A percentile compares a stretch with the other conserved stretches of the same genome.
Evolutionary conservation across 257 asterid species (phyloP).

Genomic region (Primulina eburnea): DNA sequence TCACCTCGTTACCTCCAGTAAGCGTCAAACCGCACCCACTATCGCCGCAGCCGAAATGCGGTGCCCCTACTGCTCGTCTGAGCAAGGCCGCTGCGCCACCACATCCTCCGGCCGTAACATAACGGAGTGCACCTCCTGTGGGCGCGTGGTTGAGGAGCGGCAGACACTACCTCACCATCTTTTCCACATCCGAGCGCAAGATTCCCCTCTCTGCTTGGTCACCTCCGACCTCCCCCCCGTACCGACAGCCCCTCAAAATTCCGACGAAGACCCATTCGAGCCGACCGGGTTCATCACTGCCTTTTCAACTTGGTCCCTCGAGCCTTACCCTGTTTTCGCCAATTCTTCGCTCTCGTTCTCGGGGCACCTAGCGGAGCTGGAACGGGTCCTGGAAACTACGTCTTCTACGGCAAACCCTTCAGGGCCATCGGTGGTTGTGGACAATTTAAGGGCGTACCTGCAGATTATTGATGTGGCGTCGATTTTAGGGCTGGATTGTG

Average conservation of each 20-base stretch:
- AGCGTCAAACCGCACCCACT: constrained; percentile 11
- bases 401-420: constrained; percentile 48
- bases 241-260: constrained; percentile 33
- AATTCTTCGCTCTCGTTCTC: constrained; percentile 75
- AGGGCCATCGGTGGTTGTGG: constrained; percentile 81
- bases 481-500: constrained; percentile 71
- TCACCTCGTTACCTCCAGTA: no score
- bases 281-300: constrained; percentile 90
- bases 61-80: constrained; percentile 89
- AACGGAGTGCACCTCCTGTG: constrained; percentile 84
- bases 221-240: constrained; percentile 89
- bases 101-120: constrained; percentile 60
- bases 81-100: constrained; percentile 77
- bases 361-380: constrained; percentile 93
- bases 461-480: constrained; percentile 96
- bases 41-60: constrained; percentile 46
- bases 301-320: constrained; percentile 97
- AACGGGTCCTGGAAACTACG: constrained; percentile 84
- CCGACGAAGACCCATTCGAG: constrained; percentile 82
- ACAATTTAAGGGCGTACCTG: constrained; percentile 86
- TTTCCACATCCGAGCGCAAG: constrained; percentile 95
- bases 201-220: constrained; percentile 81
- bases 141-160: constrained; percentile 84
- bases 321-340: constrained; percentile 74
- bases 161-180: constrained; percentile 88